A percentile compares a stretch with the other conserved stretches of the same genome.
Evolutionary conservation across 148 eudicot species (phyloP).

Genomic region (Gaultheria prostrata): DNA sequence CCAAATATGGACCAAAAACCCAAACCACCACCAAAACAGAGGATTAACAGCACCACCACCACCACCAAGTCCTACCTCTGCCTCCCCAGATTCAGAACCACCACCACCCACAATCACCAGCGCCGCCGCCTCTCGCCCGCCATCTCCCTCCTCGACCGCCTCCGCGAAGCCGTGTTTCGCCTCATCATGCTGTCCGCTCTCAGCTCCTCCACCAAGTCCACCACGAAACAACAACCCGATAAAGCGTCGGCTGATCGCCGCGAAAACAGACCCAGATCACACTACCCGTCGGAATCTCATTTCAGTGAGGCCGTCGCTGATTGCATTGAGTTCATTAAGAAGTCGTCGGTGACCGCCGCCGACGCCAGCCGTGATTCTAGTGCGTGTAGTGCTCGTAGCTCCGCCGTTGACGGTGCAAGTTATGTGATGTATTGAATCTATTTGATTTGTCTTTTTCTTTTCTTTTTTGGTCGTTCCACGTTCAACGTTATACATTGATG

Average conservation of each 20-base stretch:
- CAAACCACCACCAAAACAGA: not conserved
- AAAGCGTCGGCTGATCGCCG: not conserved
- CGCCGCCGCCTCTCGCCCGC: slow-evolving; percentile 24
- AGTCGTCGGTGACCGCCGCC: slow-evolving; percentile 19
- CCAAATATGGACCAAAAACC: slow-evolving; percentile 5
- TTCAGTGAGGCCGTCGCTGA: slow-evolving; percentile 71
- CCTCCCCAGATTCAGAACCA: slow-evolving; percentile 37
- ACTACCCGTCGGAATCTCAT: slow-evolving; percentile 36
- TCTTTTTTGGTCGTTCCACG: not conserved
- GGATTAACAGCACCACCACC: not conserved
- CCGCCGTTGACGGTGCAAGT: slow-evolving; percentile 18
- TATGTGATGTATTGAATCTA: slow-evolving; percentile 12
- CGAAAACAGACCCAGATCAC: slow-evolving; percentile 17
- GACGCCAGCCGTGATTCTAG: slow-evolving; percentile 9
- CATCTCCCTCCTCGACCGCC: slow-evolving; percentile 48
- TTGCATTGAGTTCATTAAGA: slow-evolving; percentile 76
- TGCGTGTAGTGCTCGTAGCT: not conserved
- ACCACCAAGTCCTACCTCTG: slow-evolving; percentile 48
- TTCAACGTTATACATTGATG: not conserved
- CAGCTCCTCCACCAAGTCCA: slow-evolving; percentile 27
- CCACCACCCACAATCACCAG: slow-evolving; percentile 11
- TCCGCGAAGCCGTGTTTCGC: slow-evolving; percentile 62
- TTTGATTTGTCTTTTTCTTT: not conserved
- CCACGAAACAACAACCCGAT: slow-evolving; percentile 1
- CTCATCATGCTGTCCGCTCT: slow-evolving; percentile 65